Conservation (phyloP, 129 eudicot species). For the Oenanthe sinensis region DNA sequence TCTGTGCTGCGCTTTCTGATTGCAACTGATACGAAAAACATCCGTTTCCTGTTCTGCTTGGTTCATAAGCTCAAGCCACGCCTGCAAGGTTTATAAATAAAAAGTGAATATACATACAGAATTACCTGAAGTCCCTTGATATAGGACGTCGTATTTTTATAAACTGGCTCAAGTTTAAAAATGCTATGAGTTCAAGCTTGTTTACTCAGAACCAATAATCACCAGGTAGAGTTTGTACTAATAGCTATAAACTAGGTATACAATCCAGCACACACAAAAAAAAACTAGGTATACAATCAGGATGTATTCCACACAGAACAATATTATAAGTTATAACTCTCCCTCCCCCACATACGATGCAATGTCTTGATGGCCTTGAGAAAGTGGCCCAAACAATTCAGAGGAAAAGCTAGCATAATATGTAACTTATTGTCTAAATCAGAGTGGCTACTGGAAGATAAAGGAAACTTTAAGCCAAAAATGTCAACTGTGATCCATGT, state of each 20-base stretch:
- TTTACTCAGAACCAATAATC: background rate
- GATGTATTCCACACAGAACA: background rate
- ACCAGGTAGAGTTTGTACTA: background rate
- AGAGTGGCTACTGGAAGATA: background rate
- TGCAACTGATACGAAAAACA: slow-evolving; percentile 33
- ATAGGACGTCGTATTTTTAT: background rate
- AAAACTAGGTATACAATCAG: background rate
- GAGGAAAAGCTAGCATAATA: background rate
- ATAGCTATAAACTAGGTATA: background rate
- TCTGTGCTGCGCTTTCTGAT: slow-evolving; percentile 73
- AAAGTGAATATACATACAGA: background rate
- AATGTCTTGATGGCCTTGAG: background rate
- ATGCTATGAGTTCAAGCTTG: background rate
- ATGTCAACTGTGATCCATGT: background rate
- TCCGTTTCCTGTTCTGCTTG: slow-evolving; percentile 44
- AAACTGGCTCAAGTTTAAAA: background rate
- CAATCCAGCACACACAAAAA: background rate
- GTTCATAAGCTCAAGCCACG: slow-evolving; percentile 77
- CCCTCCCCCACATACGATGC: background rate
- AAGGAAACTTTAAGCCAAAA: background rate
- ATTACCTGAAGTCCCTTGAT: background rate
- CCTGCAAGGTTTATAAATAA: slow-evolving; percentile 28
- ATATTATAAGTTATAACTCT: background rate
- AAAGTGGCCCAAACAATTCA: background rate
- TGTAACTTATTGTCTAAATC: background rate